Base-by-base conservation (phyloP, 345 rosid genomes). In the Combretum micranthum region DNA sequence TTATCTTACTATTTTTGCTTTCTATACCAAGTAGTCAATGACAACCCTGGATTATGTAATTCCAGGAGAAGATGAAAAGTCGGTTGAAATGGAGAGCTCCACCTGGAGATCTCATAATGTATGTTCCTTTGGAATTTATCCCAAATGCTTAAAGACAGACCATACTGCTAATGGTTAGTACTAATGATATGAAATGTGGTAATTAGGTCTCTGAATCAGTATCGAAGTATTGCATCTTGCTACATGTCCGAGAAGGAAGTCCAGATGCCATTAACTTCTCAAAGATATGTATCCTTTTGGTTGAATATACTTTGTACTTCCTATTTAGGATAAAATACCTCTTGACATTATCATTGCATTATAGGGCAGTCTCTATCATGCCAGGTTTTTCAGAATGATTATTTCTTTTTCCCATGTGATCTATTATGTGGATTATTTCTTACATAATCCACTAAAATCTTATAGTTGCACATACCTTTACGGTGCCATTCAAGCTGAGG, bases 241-340 rank as follows among this genome's bases (percentile, higher is more conserved):
- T 92, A 74, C 90, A 86, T 73, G 67, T 88, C 43, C 58, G 3
- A 44, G 79, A 67, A 55, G 87, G 75, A 69, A 84, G 84, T 64
- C 59, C 64, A 37, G 91, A 86, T 50, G 89, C 93, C 50, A 52
- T 69, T 23, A 84, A 86, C 54, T 88, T 86, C 71, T 73, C 78
- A 0, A 87, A 84, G 44, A 88, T 92, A 64, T 92, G 98, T 88
- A 92, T 92, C 97, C 94, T 86, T 60, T 13, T 47, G 32, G 11
- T 12, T 12, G 18, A 37, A 5, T 42, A 1, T 55, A 26, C 15
- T 32, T 20, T 14, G 13, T 14, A 13, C 13, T 46, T n/a, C 0
- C 8, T 46, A 19, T 9, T 26, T 14, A 11, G 12, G 43, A 32
- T 9, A 32, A 32, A 32, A 11, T 7, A 25, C 9, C 39, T 32